Percentiles rank a stretch among this genome's conserved stretches.
Conservation (phyloP, 2,329 filamentous ascomycete genomes). For the Mycosphaerella sp. region DNA sequence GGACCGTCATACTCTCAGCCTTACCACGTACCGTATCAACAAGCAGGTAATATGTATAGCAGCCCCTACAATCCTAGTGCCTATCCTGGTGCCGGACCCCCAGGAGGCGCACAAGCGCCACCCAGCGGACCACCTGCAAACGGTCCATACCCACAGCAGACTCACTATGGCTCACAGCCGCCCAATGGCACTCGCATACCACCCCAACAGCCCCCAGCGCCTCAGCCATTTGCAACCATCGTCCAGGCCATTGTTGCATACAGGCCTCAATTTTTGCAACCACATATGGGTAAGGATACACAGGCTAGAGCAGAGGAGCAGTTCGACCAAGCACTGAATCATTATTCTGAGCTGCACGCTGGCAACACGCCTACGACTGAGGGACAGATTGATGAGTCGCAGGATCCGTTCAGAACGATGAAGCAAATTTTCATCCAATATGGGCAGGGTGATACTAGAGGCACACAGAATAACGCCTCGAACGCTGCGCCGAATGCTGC, state of each 20-base stretch:
- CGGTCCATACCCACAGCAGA: slow-evolving; percentile 6
- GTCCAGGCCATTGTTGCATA: slow-evolving; percentile 26
- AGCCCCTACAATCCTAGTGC: slow-evolving; percentile 13
- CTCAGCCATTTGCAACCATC: slow-evolving; percentile 21
- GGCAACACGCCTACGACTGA: slow-evolving; percentile 6
- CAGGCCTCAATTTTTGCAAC: slow-evolving; percentile 8
- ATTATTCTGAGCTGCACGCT: slow-evolving; percentile 8
- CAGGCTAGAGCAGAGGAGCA: slow-evolving; percentile 1
- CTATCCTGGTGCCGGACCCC: slow-evolving; percentile 1
- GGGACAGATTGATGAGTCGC: slow-evolving; percentile 6
- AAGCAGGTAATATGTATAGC: slow-evolving; percentile 13
- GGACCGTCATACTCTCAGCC: slow-evolving; percentile 12
- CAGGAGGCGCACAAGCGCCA: not conserved
- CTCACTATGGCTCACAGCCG: slow-evolving; percentile 6
- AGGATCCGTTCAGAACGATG: slow-evolving; percentile 12
- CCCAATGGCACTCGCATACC: slow-evolving; percentile 10
- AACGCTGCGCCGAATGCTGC: not conserved
- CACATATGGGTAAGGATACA: not conserved
- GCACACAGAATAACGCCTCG: slow-evolving; percentile 1
- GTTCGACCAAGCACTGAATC: slow-evolving; percentile 4
- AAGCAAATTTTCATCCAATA: slow-evolving; percentile 9
- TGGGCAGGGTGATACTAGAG: slow-evolving; percentile 5
- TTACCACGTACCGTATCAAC: slow-evolving; percentile 10
- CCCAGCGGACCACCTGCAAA: slow-evolving; percentile 1
- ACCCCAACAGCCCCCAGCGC: slow-evolving; percentile 15